Conservation (phyloP, 352 stramenopile genomes). For the Heterotrichella gracilis region DNA sequence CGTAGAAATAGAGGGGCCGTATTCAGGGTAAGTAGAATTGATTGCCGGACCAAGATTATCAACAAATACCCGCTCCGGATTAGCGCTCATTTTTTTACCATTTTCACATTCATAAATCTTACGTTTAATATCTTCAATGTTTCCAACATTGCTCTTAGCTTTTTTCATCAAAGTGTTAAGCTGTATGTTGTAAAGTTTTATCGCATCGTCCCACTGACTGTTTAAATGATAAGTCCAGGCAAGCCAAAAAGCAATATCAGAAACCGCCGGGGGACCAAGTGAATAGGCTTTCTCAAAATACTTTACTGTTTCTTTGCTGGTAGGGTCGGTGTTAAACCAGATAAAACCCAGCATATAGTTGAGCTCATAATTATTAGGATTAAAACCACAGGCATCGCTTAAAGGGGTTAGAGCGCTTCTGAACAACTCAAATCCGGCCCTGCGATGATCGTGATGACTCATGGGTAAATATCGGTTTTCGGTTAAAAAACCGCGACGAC, state of each 20-base stretch:
- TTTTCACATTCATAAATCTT: background rate
- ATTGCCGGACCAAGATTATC: background rate
- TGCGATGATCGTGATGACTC: background rate
- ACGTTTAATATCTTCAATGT: background rate
- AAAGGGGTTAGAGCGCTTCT: background rate
- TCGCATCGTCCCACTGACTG: background rate
- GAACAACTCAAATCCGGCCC: background rate
- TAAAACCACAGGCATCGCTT: background rate
- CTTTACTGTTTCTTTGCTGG: background rate
- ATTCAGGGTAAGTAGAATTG: background rate
- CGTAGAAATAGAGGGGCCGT: background rate
- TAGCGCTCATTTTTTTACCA: background rate
- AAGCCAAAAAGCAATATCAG: background rate
- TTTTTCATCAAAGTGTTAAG: background rate
- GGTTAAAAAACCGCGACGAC: background rate
- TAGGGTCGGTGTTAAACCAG: background rate
- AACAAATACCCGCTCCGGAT: background rate
- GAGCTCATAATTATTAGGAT: background rate
- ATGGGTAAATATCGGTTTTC: background rate
- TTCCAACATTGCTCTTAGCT: background rate
- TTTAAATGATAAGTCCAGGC: background rate
- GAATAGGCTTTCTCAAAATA: background rate
- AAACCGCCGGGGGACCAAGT: background rate
- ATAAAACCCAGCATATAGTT: constrained; percentile 2
- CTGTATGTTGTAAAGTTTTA: background rate